Evolutionary conservation across 345 rosid genomes (phyloP), one percentile per base, ranked within the genome.

Genomic region (Conringia planisiliqua): DNA sequence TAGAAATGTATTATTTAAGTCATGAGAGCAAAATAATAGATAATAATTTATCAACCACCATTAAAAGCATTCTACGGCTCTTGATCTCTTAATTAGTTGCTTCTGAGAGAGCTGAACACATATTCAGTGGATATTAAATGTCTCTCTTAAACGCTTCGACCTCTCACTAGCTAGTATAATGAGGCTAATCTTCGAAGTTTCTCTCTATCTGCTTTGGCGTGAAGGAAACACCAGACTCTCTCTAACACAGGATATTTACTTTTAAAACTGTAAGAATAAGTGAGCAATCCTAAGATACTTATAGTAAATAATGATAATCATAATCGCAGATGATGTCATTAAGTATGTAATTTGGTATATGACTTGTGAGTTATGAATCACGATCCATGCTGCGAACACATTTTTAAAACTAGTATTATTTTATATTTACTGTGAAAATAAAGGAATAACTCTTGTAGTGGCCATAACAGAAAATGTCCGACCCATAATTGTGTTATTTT

Each of bases 401-500:
- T 22, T 10, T 66, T 36, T 35, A 51, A 22, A 14, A 22, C 24
- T 22, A 22, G 24, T 22, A 22, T 13, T 13, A 36, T 35, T 66
- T 38, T 30, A 32, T 9, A 22, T 22, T 22, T 22, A 22, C 24
- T 1, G 46, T 66, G 36, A 35, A 17, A 52, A 22, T 18, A 22
- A 39, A 12, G 62, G 16, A 54, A 39, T 27, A 40, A 12, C 5
- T 11, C 33, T 18, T 22, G 26, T 38, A 22, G 32, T 67, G 62
- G 62, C 32, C 61, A 36, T 14, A 38, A 42, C 4, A 42, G 43
- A 67, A 14, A 6, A 42, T 6, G 12, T 42, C 18, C 17, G 40
- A 27, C 4, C 54, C 20, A 62, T 72, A 43, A 38, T 71, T 47
- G 40, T 35, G 38, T 71, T 70, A 43, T 14, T 71, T 44, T 71